Evolutionary conservation across 345 rosid species (phyloP).

Genomic region (Excoecaria agallocha): DNA sequence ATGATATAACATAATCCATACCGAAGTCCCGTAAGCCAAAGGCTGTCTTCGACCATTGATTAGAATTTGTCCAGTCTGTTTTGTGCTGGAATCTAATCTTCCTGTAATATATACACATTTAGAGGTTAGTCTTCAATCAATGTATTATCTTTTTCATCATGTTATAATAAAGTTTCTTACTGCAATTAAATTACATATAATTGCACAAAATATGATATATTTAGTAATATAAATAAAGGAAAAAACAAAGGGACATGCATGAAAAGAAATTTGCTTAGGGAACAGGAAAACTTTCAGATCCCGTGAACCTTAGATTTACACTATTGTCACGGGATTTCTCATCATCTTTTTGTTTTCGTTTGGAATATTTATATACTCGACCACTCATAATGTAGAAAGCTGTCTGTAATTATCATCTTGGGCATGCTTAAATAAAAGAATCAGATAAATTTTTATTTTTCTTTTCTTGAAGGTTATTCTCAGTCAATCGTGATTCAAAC

Average conservation of each 20-base stretch:
- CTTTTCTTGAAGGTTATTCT: no score
- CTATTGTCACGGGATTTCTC: neutral
- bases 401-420: no score
- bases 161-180: no score
- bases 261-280: neutral
- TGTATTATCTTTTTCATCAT: no score
- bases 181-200: neutral
- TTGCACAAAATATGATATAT: neutral
- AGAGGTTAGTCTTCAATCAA: no score
- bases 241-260: neutral
- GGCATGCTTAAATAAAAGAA: neutral
- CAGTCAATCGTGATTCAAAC: no score
- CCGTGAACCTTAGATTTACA: neutral
- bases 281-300: neutral
- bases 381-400: no score
- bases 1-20: neutral
- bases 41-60: conserved; percentile 14
- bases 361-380: no score
- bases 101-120: neutral
- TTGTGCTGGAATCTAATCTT: conserved; percentile 4
- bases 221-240: neutral
- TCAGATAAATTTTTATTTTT: no score
- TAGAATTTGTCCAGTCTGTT: conserved; percentile 9
- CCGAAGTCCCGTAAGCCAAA: conserved; percentile 17
- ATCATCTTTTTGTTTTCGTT: neutral